Percentiles rank a stretch among this genome's conserved stretches.
These are phyloP conservation scores for Rubia balearica DNA, from an alignment of 305 asterid genomes.

Conservation along the genomic window DNA sequence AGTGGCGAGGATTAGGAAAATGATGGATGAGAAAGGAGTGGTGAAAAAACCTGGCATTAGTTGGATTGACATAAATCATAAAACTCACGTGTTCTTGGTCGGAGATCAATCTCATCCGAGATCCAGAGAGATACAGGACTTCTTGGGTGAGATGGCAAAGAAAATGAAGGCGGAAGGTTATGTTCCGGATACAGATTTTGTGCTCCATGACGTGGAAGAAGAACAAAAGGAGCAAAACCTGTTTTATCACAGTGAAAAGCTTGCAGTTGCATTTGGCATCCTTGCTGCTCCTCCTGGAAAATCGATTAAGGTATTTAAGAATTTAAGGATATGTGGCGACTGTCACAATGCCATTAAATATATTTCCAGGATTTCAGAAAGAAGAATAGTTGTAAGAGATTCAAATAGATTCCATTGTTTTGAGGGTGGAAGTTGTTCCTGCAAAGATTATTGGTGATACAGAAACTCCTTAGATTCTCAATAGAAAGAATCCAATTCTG, in stretches of 20 bases:
- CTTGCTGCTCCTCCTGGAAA: not conserved
- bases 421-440: not conserved
- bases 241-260: not conserved
- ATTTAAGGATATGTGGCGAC: conserved; percentile 1
- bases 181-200: not conserved
- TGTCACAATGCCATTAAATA: not conserved
- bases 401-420: not conserved
- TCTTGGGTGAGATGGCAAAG: not conserved
- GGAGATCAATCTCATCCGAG: conserved; percentile 1
- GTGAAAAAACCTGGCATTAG: conserved; percentile 3
- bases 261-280: conserved; percentile 1
- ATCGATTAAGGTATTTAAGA: not conserved
- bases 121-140: not conserved
- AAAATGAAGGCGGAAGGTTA: conserved; percentile 2
- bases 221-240: conserved; percentile 5
- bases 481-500: too few relatives aligned
- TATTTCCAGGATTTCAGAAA: not conserved
- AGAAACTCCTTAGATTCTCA: not conserved
- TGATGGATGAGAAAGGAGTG: not conserved
- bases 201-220: conserved; percentile 3
- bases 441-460: conserved; percentile 4
- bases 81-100: not conserved
- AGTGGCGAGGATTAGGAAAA: not conserved
- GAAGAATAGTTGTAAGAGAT: not conserved
- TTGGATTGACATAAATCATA: not conserved